Evolutionary conservation across 2,329 filamentous ascomycete species (phyloP).

Genomic region (Pseudogymnoascus destructans): DNA sequence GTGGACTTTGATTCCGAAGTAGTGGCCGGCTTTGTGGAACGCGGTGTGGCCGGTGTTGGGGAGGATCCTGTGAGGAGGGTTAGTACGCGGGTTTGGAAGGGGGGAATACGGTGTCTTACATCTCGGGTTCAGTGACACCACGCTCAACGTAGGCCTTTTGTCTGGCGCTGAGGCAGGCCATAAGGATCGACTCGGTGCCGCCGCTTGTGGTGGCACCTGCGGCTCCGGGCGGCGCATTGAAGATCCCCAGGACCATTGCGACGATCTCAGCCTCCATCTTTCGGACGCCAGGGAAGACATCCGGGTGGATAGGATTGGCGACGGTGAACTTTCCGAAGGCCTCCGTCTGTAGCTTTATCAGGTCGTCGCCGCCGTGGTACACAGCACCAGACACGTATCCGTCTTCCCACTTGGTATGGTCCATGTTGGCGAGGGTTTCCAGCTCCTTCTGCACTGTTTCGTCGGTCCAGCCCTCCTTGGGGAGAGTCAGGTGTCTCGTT

Average conservation of each 20-base stretch:
- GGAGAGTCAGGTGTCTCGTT: slow-evolving; percentile 61
- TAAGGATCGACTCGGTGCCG: slow-evolving; percentile 91
- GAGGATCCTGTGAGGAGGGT: slow-evolving; percentile 55
- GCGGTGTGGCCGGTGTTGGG: slow-evolving; percentile 91
- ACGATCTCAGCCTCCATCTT: slow-evolving; percentile 99
- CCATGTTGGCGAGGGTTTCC: slow-evolving; percentile 64
- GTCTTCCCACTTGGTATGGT: slow-evolving; percentile 95
- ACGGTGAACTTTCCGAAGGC: slow-evolving; percentile 93
- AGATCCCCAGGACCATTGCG: slow-evolving; percentile 82
- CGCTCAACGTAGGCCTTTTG: slow-evolving; percentile 81
- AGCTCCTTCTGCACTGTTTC: slow-evolving; percentile 74
- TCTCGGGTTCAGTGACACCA: slow-evolving; percentile 83
- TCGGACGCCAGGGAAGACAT: slow-evolving; percentile 92
- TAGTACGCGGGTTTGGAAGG: slow-evolving; percentile 14
- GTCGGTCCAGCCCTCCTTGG: slow-evolving; percentile 68
- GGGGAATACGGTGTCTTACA: slow-evolving; percentile 42
- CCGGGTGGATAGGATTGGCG: slow-evolving; percentile 90
- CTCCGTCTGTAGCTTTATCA: slow-evolving; percentile 77
- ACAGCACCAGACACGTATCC: slow-evolving; percentile 89
- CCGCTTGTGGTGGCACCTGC: slow-evolving; percentile 85
- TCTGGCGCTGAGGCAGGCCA: slow-evolving; percentile 82
- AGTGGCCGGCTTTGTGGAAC: slow-evolving; percentile 87
- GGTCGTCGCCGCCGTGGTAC: slow-evolving; percentile 78
- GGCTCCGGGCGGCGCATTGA: slow-evolving; percentile 74
- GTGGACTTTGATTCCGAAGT: slow-evolving; percentile 95